Percentiles rank a stretch among this genome's conserved stretches.
Evolutionary conservation across 2,329 filamentous ascomycete genomes (phyloP).

Genomic region (Paecilomyces fulvus): DNA sequence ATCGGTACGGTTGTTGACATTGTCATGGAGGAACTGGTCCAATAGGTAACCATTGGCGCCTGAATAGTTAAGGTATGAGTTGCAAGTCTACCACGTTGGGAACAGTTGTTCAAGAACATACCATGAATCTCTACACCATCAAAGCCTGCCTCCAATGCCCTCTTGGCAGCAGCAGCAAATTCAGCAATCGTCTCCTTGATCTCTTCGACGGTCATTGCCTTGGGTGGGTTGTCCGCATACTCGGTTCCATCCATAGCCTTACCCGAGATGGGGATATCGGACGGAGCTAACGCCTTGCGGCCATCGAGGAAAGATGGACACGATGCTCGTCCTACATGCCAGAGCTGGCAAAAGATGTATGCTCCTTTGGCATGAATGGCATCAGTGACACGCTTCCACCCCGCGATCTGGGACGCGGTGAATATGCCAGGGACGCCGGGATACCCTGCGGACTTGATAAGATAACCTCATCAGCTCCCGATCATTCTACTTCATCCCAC

Average conservation of each 20-base stretch:
- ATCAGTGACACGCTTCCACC: constrained; percentile 25
- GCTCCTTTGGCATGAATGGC: constrained; percentile 24
- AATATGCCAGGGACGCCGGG: constrained; percentile 24
- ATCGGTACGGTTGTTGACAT: constrained; percentile 46
- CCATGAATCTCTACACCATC: constrained; percentile 42
- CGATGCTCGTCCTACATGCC: constrained; percentile 30
- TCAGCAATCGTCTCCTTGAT: constrained; percentile 31
- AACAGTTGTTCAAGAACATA: constrained; percentile 22
- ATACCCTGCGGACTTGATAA: constrained; percentile 19
- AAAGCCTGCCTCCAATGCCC: constrained; percentile 41
- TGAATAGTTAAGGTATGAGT: constrained; percentile 41
- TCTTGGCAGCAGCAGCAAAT: constrained; percentile 35
- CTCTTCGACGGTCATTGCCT: constrained; percentile 28
- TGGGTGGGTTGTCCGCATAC: constrained; percentile 22
- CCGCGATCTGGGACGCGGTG: constrained; percentile 19
- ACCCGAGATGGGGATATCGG: constrained; percentile 28
- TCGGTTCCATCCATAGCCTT: constrained; percentile 28
- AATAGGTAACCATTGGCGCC: constrained; percentile 60
- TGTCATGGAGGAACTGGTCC: constrained; percentile 55
- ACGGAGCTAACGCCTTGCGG: constrained; percentile 14
- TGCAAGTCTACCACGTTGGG: constrained; percentile 21
- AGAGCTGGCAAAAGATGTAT: constrained; percentile 26
- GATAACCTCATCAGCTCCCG: not conserved
- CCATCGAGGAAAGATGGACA: constrained; percentile 32
- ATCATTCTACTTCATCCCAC: not conserved